phyloP scores from a whole-genome alignment of 2,329 filamentous ascomycete species.

The Fusarium sp. region DNA sequence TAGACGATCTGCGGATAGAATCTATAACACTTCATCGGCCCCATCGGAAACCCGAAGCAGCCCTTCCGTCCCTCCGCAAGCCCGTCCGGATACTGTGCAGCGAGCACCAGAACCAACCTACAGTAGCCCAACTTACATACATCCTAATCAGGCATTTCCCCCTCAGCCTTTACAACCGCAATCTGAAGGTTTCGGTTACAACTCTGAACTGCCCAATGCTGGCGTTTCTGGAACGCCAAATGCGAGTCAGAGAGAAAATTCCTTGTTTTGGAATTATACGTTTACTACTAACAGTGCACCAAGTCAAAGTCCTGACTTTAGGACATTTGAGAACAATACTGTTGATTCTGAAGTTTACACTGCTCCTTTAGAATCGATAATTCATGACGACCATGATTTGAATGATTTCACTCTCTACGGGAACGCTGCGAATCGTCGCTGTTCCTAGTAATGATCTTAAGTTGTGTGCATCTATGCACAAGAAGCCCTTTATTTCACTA shows the following conservation, averaged over 20 bases:
- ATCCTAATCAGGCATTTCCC: rapidly evolving
- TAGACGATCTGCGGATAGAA: neutral
- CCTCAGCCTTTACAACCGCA: neutral
- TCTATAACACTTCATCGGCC: neutral
- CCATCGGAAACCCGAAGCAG: rapidly evolving
- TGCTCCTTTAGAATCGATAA: neutral
- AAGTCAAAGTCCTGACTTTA: neutral
- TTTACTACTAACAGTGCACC: neutral
- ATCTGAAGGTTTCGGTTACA: no score
- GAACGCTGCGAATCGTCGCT: no score
- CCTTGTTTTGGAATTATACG: neutral
- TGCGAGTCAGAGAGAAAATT: neutral
- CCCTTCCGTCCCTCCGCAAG: neutral
- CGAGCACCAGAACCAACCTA: neutral
- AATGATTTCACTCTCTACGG: no score
- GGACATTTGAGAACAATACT: neutral
- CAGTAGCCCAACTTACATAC: rapidly evolving
- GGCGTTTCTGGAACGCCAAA: neutral
- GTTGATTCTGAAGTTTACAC: rapidly evolving
- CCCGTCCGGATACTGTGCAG: neutral
- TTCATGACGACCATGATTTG: rapidly evolving
- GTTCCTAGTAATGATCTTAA: no score
- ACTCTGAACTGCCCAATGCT: no score
- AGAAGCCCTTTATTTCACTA: no score
- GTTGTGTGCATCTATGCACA: no score